Evolutionary conservation across 75 land plant species (phyloP), one percentile per base, ranked within the genome.

Genomic region (Larix kaempferi): DNA sequence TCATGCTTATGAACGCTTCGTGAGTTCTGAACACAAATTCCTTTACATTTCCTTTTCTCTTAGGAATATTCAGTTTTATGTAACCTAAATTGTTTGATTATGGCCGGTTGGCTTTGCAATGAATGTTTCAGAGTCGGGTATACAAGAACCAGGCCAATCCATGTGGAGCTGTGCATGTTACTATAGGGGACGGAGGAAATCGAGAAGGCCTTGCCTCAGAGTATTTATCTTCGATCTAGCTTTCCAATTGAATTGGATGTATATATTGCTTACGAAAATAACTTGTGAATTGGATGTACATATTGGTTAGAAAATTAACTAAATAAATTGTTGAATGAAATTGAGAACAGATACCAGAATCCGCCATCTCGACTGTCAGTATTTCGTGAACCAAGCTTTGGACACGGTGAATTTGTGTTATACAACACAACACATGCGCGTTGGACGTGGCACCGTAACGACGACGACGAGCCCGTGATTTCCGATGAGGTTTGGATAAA

Each of bases 121-220:
- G 49, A 7, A 19, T 39, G 41, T 74, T 56, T 41, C 80, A 94
- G 96, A 74, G 65, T 52, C 86, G 90, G 10, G 94, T 93, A 15
- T 93, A 78, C 77, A 74, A 84, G 6, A 87, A 79, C 6, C 56
- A 71, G 35, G 62, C 76, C 2, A 83, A 95, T 63, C 64, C 77
- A 0, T 91, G 94, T 76, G 98, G 94, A 1, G 81, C 95, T 19
- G 81, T 93, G 26, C 88, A 95, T 75, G 87, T 93, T 33, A 91
- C 92, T 6, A 80, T 94, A 52, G 96, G 96, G 39, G 94, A 89
- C 62, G 98, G 96, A 1, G 98, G 98, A 59, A 95, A 95, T 78
- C 79, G 85, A 17, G 98, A 93, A 86, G 96, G 98, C 58, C 85
- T 93, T 27, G 93, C 95, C 13, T 52, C 25, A 10, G 58, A 79